A percentile compares a stretch with the other conserved stretches of the same genome.
Conservation (phyloP, 73 alveolate genomes). For the Paramecium biaurelia region DNA sequence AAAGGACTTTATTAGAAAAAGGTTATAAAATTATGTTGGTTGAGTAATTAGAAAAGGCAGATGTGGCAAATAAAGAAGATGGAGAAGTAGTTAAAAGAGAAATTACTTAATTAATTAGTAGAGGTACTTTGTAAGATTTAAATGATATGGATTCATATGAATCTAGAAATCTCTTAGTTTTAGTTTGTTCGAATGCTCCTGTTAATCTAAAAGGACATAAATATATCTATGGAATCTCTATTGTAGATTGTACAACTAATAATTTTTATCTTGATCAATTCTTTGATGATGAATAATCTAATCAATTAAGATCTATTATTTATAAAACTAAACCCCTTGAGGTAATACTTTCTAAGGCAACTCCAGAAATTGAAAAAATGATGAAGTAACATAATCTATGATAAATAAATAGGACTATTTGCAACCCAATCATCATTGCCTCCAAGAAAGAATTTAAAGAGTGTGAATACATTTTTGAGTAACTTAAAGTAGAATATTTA, state of each 20-base stretch:
- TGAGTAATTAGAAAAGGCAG: constrained; percentile 79
- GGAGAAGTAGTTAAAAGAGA: constrained; percentile 69
- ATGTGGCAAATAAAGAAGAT: constrained; percentile 56
- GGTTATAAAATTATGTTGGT: constrained; percentile 79
- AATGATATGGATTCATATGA: constrained; percentile 60
- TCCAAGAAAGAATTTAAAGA: constrained; percentile 36
- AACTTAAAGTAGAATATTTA: constrained; percentile 32
- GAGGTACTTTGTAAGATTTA: constrained; percentile 68
- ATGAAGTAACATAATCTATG: not conserved
- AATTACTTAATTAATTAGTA: constrained; percentile 70
- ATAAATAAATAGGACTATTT: not conserved
- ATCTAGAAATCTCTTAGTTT: constrained; percentile 70
- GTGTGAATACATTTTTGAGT: constrained; percentile 21
- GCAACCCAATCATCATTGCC: constrained; percentile 40
- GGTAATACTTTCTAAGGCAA: not conserved
- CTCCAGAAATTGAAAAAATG: not conserved
- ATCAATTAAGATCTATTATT: constrained; percentile 21
- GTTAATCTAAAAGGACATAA: constrained; percentile 46
- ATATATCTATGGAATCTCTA: constrained; percentile 73
- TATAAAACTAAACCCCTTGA: constrained; percentile 53
- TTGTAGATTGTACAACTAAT: constrained; percentile 75
- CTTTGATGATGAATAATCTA: constrained; percentile 51
- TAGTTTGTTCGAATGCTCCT: constrained; percentile 19
- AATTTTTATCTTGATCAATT: constrained; percentile 70
- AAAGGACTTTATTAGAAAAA: constrained; percentile 63